Evolutionary conservation across 2,329 filamentous ascomycete species (phyloP).

Genomic region (Trichoderma atroviride): DNA sequence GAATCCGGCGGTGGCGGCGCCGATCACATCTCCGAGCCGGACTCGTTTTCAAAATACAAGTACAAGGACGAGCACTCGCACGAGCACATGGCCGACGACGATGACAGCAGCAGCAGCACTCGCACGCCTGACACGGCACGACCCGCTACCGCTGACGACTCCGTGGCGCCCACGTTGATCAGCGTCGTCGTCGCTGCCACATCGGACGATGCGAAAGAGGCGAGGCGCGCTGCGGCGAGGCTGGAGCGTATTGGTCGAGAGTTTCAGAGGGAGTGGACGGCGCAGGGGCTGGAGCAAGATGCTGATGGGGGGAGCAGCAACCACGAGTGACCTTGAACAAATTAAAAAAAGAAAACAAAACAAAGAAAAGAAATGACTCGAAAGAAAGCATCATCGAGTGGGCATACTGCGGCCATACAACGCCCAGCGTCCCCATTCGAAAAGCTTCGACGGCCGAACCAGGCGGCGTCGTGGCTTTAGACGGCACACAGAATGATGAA

Average conservation of each 20-base stretch:
- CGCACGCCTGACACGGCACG: conserved; percentile 1
- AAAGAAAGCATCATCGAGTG: neutral
- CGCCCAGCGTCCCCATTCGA: neutral
- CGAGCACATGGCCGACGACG: neutral
- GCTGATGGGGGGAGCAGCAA: conserved; percentile 31
- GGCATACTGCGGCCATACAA: neutral
- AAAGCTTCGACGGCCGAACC: conserved; percentile 19
- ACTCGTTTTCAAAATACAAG: conserved; percentile 24
- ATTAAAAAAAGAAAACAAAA: neutral
- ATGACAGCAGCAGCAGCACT: neutral
- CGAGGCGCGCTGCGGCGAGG: conserved; percentile 54
- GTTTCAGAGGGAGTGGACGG: conserved; percentile 57
- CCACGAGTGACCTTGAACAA: conserved; percentile 31
- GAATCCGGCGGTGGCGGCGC: conserved; percentile 31
- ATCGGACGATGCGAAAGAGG: conserved; percentile 52
- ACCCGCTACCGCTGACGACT: conserved; percentile 36
- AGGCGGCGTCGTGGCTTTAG: conserved; percentile 16
- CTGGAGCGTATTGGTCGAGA: conserved; percentile 58
- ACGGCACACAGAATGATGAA: neutral
- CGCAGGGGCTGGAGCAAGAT: conserved; percentile 35
- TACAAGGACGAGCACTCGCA: conserved; percentile 26
- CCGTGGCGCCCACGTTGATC: conserved; percentile 56
- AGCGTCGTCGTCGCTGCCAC: conserved; percentile 56
- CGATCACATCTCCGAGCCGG: neutral
- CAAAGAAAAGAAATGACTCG: no score